Conservation (phyloP, 164 flowering plant genomes). For the Euptelea pleiosperma region DNA sequence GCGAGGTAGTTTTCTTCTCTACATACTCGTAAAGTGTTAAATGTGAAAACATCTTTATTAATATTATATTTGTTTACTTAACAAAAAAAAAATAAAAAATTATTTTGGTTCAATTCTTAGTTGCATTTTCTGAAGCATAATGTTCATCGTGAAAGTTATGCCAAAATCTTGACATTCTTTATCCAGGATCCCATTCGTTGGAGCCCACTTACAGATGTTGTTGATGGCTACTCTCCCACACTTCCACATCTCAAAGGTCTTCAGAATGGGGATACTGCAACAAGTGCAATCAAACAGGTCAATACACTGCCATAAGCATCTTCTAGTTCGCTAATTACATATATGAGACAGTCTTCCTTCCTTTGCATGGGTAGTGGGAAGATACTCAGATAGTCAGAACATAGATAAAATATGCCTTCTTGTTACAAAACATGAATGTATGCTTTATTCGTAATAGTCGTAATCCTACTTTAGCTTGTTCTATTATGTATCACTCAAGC, state of each 20-base stretch:
- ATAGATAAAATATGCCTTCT: too few relatives aligned
- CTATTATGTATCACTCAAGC: not conserved
- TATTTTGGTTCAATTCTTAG: not conserved
- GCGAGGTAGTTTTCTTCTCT: slow-evolving; percentile 63
- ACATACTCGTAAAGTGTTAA: not conserved
- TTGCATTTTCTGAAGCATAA: not conserved
- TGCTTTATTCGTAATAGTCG: not conserved
- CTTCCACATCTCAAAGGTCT: slow-evolving; percentile 99
- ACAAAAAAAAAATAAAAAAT: too few relatives aligned
- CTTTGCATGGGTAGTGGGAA: too few relatives aligned
- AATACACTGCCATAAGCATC: not conserved
- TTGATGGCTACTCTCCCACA: slow-evolving; percentile 99
- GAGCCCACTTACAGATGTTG: slow-evolving; percentile 94
- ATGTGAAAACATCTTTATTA: too few relatives aligned
- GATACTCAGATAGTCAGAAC: too few relatives aligned
- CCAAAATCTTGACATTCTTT: not conserved
- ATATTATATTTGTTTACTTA: too few relatives aligned
- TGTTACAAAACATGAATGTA: not conserved
- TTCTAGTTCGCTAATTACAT: too few relatives aligned
- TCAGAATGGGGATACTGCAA: slow-evolving; percentile 98
- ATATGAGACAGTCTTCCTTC: too few relatives aligned
- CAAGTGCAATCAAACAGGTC: slow-evolving; percentile 99
- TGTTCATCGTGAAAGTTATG: not conserved
- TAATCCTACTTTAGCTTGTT: not conserved
- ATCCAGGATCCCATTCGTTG: slow-evolving; percentile 96